Base-by-base conservation (phyloP, 2,329 filamentous ascomycete genomes). In the Karstenula rhodostoma region DNA sequence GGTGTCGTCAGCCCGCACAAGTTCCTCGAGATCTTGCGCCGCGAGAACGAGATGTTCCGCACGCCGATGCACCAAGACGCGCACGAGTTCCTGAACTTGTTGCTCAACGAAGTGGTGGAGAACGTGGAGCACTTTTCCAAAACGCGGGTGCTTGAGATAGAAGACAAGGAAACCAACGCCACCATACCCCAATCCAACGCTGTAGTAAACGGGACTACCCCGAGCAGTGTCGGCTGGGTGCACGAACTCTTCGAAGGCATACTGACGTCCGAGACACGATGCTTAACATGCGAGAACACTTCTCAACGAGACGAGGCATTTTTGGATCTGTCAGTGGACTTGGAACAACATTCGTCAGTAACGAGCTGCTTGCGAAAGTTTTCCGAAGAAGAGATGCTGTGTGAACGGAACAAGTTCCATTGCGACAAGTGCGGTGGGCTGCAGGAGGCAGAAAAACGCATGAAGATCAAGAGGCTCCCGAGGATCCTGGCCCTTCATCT, bases 41-140 rank as follows among this genome's bases (percentile, higher is more conserved):
- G 91, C 64, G 93, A 98, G 70, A 96, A 99, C 75, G 95, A 99
- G 77, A 94, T 97, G 90, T 99, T 99, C 73, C 89, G 93, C 60
- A 94, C 93, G 42, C 92, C 94, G 4, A 97, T 97, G 92, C 95
- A 99, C 77, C 95, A 99, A 76, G 95, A 99, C 76, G 95, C 95
- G 1, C 95, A 99, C 77, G 95, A 99, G 75, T 99, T 99, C 68
- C 87, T 98, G 69, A 96, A 96, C 61, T 82, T 98, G 33, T 85
- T 99, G 2, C 83, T 99, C n/a, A 99, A 99, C 77, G 91, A 97
- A 74, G 92, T 99, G 35, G 94, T 99, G 55, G 87, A 93, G 50
- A 96, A 94, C 72, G 93, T 99, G 27, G 95, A 99, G 79, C 86
- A 88, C n/a, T 92, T 94, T 70, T 90, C 93, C 27, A 89, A 87